Conservation (phyloP, 352 stramenopile genomes). For the Stephanocyclus meneghinianus region DNA sequence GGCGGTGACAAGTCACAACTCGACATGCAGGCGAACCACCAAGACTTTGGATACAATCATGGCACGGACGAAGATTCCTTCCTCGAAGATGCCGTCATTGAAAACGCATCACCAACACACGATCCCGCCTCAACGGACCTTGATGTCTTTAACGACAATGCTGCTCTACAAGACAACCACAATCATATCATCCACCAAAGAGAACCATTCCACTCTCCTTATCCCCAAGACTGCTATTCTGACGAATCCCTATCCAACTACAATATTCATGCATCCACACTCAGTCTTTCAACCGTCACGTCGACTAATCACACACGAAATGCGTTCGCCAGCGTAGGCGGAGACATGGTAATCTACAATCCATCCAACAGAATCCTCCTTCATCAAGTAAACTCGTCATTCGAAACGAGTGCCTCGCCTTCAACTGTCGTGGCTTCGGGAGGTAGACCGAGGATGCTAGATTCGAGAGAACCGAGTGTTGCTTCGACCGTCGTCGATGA, state of each 20-base stretch:
- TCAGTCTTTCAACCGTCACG: slow-evolving; percentile 2
- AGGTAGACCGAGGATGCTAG: not conserved
- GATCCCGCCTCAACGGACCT: not conserved
- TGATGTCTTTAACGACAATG: slow-evolving; percentile 1
- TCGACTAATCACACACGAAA: not conserved
- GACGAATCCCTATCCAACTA: slow-evolving; percentile 8
- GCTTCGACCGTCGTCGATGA: slow-evolving; percentile 1
- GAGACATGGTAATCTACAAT: not conserved
- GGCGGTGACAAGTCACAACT: not conserved
- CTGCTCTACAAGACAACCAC: not conserved
- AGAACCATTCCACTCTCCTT: not conserved
- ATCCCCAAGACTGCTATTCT: not conserved
- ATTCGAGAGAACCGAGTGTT: not conserved
- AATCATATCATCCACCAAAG: not conserved
- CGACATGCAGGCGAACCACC: too few species aligned
- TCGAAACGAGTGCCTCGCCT: not conserved
- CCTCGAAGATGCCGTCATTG: slow-evolving; percentile 7
- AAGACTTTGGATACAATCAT: not conserved
- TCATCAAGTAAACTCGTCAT: not conserved
- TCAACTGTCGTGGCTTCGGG: slow-evolving; percentile 3
- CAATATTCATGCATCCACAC: slow-evolving; percentile 7
- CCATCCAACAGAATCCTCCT: not conserved
- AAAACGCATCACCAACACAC: not conserved
- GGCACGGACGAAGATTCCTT: not conserved
- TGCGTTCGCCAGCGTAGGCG: not conserved